Base-by-base conservation (phyloP, 1,284 basidiomycete species). In the Tetrapyrgos nigripes region DNA sequence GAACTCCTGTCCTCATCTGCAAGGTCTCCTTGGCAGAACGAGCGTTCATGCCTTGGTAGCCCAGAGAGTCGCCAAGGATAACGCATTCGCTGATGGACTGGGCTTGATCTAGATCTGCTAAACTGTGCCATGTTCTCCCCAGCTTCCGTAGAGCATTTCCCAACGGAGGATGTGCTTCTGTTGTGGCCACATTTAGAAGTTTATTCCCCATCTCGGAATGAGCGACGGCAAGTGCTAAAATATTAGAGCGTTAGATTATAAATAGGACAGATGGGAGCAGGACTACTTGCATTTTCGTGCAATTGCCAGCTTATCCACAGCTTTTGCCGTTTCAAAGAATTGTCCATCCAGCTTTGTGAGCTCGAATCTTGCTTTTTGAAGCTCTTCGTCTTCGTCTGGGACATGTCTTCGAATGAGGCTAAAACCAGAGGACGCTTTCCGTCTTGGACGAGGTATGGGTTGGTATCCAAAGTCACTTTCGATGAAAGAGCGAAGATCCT, bases 391-490 rank as follows among this genome's bases (percentile, higher is more conserved):
- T 73, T 93, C 91, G 65, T 93, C 91, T 2, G 92, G 90, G 1
- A 92, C 88, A 24, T 84, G 83, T 4, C 91, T 80, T 43, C 87
- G 80, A 19, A 93, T 85, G 57, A 92, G 73, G 61, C 83, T 81
- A 72, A 93, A 90, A 13, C 88, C 83, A 29, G 87, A 83, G 31
- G 83, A 81, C 0, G 85, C 76, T 74, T 92, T 93, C 62, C 85
- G 84, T 57, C 85, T 84, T 35, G 89, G 88, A 13, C 87, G 85
- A 9, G 91, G 89, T 13, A 86, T 92, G 3, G 92, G 91, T 68
- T 93, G 91, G 68, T 93, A 93, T 23, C 96, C 96, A 78, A 98
- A 98, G 75, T 98, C 96, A 65, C 89, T 94, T 76, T 98, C 96
- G 62, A 98, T 85, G 71, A 98, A 98, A 27, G 91, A 89, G 40